Percentiles rank a stretch among this genome's conserved stretches.
phyloP scores from a whole-genome alignment of 2,329 filamentous ascomycete genomes.

The Fusarium foetens region DNA sequence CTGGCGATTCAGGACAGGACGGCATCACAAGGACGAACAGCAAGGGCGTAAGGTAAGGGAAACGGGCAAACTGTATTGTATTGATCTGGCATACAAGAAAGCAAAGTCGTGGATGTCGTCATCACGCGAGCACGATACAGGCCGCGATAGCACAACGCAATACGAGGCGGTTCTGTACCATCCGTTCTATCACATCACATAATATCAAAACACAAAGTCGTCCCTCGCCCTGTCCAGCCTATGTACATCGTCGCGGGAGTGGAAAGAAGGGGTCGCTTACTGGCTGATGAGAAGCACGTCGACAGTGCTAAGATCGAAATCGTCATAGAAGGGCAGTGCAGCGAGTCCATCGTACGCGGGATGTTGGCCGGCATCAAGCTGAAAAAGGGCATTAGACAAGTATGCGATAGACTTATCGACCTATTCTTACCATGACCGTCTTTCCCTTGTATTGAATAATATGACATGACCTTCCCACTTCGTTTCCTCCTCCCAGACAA shows the following conservation, averaged over 20 bases:
- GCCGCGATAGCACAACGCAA: constrained; percentile 3
- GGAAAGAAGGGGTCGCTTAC: constrained; percentile 69
- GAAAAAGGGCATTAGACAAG: constrained; percentile 35
- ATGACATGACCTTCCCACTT: constrained; percentile 96
- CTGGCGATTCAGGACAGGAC: constrained; percentile 39
- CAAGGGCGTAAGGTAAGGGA: constrained; percentile 38
- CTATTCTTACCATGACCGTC: constrained; percentile 86
- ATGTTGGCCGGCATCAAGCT: constrained; percentile 98
- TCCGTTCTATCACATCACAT: constrained; percentile 42
- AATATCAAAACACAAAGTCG: constrained; percentile 40
- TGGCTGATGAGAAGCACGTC: constrained; percentile 98
- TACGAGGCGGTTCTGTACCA: neutral
- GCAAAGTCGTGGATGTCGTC: constrained; percentile 41
- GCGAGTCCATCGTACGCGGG: constrained; percentile 95
- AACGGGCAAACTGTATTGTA: constrained; percentile 50
- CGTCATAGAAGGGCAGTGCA: constrained; percentile 95
- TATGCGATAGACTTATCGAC: constrained; percentile 2
- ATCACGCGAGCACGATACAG: constrained; percentile 41
- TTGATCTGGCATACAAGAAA: constrained; percentile 52
- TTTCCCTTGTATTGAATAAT: constrained; percentile 99
- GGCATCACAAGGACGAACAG: constrained; percentile 44
- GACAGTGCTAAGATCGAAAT: constrained; percentile 96
- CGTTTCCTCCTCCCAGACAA: constrained; percentile 93
- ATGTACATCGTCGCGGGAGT: constrained; percentile 36
- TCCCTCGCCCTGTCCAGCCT: constrained; percentile 46